A percentile compares a stretch with the other conserved stretches of the same genome.
Conservation (phyloP, 1,139 yeast genomes). For the Debaryomyces robertsiae region DNA sequence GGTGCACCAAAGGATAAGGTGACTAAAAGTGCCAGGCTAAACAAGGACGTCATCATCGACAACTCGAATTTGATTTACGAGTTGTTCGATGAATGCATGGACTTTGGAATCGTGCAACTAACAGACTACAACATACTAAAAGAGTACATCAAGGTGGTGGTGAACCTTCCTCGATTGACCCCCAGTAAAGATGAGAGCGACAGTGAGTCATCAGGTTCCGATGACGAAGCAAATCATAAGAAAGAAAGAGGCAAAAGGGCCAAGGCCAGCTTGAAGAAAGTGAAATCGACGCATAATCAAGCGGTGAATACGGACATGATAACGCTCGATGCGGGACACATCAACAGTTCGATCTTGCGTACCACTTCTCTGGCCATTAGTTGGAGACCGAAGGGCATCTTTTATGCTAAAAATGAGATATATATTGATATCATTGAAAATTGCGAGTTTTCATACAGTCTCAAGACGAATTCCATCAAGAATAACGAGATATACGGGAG, state of each 20-base stretch:
- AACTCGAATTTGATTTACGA: constrained; percentile 44
- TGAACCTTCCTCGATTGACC: constrained; percentile 30
- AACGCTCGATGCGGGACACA: constrained; percentile 27
- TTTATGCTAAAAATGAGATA: constrained; percentile 49
- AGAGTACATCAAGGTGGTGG: constrained; percentile 47
- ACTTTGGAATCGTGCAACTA: constrained; percentile 45
- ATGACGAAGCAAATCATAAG: constrained; percentile 16
- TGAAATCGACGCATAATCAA: constrained; percentile 44
- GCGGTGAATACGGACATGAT: constrained; percentile 39
- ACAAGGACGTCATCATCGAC: constrained; percentile 40
- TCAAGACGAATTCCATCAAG: constrained; percentile 30
- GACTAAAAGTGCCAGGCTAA: constrained; percentile 17
- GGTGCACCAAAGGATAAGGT: not conserved
- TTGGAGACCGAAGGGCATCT: constrained; percentile 54
- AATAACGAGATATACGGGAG: constrained; percentile 41
- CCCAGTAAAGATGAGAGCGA: constrained; percentile 10
- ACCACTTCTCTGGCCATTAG: constrained; percentile 46
- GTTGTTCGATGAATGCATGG: constrained; percentile 49
- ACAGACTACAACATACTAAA: constrained; percentile 48
- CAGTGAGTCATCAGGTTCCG: constrained; percentile 19
- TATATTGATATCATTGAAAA: constrained; percentile 46
- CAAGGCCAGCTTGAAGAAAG: constrained; percentile 21
- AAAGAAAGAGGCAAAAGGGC: constrained; percentile 15
- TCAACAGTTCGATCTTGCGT: constrained; percentile 62
- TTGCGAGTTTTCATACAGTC: constrained; percentile 43